Evolutionary conservation across 1,284 basidiomycete species (phyloP).

Genomic region (Rhodotorula sp.): DNA sequence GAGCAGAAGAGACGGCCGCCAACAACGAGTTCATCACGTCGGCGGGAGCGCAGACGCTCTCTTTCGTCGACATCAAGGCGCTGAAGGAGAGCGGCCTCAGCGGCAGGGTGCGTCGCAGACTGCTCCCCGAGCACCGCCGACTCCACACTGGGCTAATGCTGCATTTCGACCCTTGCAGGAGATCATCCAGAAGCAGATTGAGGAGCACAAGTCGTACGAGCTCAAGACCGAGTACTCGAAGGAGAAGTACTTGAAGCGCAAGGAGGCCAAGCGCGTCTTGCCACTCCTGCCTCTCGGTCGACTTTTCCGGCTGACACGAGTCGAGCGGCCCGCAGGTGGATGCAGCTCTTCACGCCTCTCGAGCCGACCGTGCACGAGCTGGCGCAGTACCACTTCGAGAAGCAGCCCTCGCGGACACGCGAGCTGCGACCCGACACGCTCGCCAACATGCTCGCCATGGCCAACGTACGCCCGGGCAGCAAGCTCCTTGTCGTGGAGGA

Average conservation of each 20-base stretch:
- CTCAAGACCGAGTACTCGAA: conserved; percentile 96
- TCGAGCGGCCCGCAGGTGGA: conserved; percentile 62
- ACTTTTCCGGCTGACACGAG: background rate
- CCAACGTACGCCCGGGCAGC: conserved; percentile 81
- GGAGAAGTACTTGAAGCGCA: conserved; percentile 91
- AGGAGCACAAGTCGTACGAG: conserved; percentile 81
- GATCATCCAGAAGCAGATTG: conserved; percentile 89
- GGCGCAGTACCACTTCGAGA: conserved; percentile 81
- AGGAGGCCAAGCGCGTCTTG: conserved; percentile 82
- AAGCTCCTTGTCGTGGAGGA: conserved; percentile 89
- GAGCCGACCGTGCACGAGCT: conserved; percentile 87
- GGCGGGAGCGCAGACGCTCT: conserved; percentile 70
- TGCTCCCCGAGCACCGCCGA: too few species aligned
- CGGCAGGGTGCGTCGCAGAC: conserved; percentile 61
- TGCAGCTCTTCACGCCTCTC: conserved; percentile 82
- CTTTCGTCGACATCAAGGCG: conserved; percentile 74
- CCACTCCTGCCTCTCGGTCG: background rate
- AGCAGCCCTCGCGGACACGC: conserved; percentile 71
- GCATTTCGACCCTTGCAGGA: conserved; percentile 60
- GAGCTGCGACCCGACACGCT: conserved; percentile 85
- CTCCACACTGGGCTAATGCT: too few species aligned
- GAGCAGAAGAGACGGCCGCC: conserved; percentile 79
- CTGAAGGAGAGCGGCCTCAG: conserved; percentile 73
- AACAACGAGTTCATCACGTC: conserved; percentile 82
- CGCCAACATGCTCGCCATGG: conserved; percentile 80